phyloP scores from a whole-genome alignment of 2,329 filamentous ascomycete genomes.

The Cladobotryum mycophilum region DNA sequence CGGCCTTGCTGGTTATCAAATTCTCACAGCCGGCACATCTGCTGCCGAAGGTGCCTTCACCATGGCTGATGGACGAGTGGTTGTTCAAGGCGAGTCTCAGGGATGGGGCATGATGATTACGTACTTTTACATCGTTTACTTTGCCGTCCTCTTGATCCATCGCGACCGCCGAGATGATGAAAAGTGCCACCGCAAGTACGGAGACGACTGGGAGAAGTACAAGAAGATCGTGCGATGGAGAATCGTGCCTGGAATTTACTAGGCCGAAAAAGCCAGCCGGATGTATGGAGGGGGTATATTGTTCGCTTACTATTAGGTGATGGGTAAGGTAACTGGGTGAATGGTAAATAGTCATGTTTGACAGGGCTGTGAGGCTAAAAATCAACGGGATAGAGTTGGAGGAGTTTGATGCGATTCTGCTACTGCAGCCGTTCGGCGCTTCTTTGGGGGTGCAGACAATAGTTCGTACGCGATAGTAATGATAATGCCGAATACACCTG shows the following conservation, averaged over 20 bases:
- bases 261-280: slow-evolving; percentile 8
- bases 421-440: slow-evolving; percentile 6
- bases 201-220: slow-evolving; percentile 86
- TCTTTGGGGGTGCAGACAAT: slow-evolving; percentile 6
- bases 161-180: slow-evolving; percentile 82
- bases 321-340: background rate
- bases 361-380: too few species aligned
- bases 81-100: slow-evolving; percentile 64
- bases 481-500: background rate
- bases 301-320: background rate
- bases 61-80: slow-evolving; percentile 54
- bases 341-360: too few species aligned
- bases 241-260: slow-evolving; percentile 85
- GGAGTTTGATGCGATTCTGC: background rate
- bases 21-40: slow-evolving; percentile 50
- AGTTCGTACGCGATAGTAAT: slow-evolving; percentile 11
- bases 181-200: slow-evolving; percentile 88
- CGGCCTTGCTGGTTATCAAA: slow-evolving; percentile 72
- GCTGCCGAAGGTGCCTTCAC: slow-evolving; percentile 48
- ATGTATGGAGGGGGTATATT: background rate
- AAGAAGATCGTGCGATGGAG: slow-evolving; percentile 73
- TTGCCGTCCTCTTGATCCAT: slow-evolving; percentile 78
- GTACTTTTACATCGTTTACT: slow-evolving; percentile 93
- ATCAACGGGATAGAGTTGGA: background rate
- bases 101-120: slow-evolving; percentile 85